These are phyloP conservation scores for Rachicladosporium sp. DNA, from an alignment of 2,329 filamentous ascomycete genomes.

Conservation along the genomic window DNA sequence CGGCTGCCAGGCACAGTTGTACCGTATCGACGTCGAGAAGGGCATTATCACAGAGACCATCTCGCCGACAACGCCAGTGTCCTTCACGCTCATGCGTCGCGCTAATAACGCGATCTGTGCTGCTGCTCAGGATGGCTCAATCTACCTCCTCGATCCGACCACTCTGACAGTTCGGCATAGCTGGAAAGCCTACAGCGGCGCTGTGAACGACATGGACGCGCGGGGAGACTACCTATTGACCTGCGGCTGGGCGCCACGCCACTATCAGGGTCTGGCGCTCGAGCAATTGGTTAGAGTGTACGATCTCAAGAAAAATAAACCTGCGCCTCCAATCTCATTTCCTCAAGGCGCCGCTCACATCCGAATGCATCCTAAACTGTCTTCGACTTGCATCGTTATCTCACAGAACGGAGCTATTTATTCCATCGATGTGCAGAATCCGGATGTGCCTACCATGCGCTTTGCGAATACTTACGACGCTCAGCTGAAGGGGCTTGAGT, in stretches of 20 bases:
- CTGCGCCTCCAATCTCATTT: conserved; percentile 81
- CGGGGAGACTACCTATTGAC: conserved; percentile 91
- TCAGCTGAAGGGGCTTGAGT: conserved; percentile 68
- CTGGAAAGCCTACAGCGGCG: conserved; percentile 81
- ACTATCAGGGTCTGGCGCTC: conserved; percentile 66
- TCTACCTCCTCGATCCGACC: conserved; percentile 74
- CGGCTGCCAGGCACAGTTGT: conserved; percentile 76
- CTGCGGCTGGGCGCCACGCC: conserved; percentile 80
- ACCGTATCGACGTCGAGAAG: conserved; percentile 55
- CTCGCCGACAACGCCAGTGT: conserved; percentile 21
- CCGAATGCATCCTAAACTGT: conserved; percentile 90
- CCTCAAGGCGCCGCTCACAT: conserved; percentile 89
- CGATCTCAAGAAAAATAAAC: conserved; percentile 79
- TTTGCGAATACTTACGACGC: conserved; percentile 63
- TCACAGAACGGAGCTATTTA: conserved; percentile 90
- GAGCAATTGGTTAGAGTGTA: conserved; percentile 94
- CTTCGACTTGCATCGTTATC: conserved; percentile 86
- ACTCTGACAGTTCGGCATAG: conserved; percentile 68
- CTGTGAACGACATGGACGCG: conserved; percentile 94
- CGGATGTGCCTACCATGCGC: conserved; percentile 72
- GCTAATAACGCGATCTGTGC: conserved; percentile 79
- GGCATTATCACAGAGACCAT: conserved; percentile 32
- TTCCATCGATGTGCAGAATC: conserved; percentile 89
- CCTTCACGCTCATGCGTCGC: conserved; percentile 87
- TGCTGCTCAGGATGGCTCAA: conserved; percentile 67